Percentiles rank a stretch among this genome's conserved stretches.
phyloP scores from a whole-genome alignment of 352 stramenopile species.

The Phytophthora brassicae region DNA sequence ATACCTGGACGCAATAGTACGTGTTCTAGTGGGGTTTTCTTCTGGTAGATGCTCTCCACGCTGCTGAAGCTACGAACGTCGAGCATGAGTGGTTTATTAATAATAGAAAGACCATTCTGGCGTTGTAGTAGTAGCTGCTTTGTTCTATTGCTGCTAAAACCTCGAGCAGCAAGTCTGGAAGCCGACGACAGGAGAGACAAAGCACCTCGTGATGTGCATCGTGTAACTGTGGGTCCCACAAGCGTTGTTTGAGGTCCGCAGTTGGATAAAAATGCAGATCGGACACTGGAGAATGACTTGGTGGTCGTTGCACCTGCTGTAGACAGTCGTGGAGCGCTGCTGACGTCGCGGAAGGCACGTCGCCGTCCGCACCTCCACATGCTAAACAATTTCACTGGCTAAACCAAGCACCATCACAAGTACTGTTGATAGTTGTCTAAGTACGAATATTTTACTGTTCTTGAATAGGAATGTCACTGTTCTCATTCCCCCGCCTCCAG shows the following conservation, averaged over 20 bases:
- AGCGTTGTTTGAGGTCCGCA: not conserved
- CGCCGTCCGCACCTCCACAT: constrained; percentile 37
- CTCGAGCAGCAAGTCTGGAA: not conserved
- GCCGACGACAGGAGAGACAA: constrained; percentile 1
- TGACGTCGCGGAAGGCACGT: constrained; percentile 28
- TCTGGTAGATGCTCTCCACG: constrained; percentile 87
- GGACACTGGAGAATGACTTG: not conserved
- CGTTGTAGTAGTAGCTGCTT: not conserved
- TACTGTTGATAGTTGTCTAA: too few relatives aligned
- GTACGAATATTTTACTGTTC: too few relatives aligned
- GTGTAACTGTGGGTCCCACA: constrained; percentile 1
- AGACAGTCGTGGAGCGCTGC: constrained; percentile 10
- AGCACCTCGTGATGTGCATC: not conserved
- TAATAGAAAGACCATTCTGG: constrained; percentile 1
- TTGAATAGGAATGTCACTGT: constrained; percentile 48
- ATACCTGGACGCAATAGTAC: constrained; percentile 90
- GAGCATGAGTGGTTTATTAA: not conserved
- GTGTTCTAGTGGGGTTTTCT: constrained; percentile 89
- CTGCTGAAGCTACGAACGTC: constrained; percentile 34
- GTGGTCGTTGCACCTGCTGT: not conserved
- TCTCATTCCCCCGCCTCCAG: constrained; percentile 29
- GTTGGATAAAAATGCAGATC: not conserved
- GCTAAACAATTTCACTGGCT: too few relatives aligned
- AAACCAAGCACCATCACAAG: too few relatives aligned
- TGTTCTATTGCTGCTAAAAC: not conserved